A percentile compares a stretch with the other conserved stretches of the same genome.
Evolutionary conservation across 768 basidiomycete genomes (phyloP).

Genomic region (Russula ochroleuca): DNA sequence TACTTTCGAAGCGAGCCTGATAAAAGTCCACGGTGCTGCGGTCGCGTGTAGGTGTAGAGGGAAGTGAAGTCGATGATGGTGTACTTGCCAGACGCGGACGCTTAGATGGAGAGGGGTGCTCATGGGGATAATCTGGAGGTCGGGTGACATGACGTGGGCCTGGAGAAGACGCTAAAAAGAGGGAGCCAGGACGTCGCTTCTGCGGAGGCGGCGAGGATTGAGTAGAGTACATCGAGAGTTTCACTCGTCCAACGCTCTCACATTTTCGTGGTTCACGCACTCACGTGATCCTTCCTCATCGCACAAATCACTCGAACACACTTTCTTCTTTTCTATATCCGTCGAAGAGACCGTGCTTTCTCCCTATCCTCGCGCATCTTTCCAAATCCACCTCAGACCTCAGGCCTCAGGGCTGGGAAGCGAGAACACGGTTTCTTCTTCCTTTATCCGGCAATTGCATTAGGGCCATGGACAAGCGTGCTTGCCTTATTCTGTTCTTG

Average conservation of each 20-base stretch:
- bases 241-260: not conserved
- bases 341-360: too few relatives aligned
- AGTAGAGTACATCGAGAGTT: slow-evolving; percentile 15
- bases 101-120: slow-evolving; percentile 43
- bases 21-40: slow-evolving; percentile 41
- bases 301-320: too few relatives aligned
- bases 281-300: slow-evolving; percentile 1
- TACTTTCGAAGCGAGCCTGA: slow-evolving; percentile 53
- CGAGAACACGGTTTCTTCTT: too few relatives aligned
- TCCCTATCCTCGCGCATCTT: too few relatives aligned
- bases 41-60: slow-evolving; percentile 24
- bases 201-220: not conserved
- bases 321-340: too few relatives aligned
- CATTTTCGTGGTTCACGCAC: not conserved
- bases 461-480: too few relatives aligned
- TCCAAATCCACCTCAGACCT: too few relatives aligned
- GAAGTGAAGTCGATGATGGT: slow-evolving; percentile 36
- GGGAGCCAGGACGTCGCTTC: slow-evolving; percentile 22
- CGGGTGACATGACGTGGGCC: slow-evolving; percentile 32
- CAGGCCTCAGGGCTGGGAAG: too few relatives aligned
- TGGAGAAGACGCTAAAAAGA: slow-evolving; percentile 50
- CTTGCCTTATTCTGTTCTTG: too few relatives aligned
- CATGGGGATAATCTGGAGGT: slow-evolving; percentile 29
- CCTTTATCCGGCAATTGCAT: too few relatives aligned
- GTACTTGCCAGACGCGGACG: slow-evolving; percentile 47